Conservation (phyloP, 768 basidiomycete species). For the Coprinellus micaceus region DNA sequence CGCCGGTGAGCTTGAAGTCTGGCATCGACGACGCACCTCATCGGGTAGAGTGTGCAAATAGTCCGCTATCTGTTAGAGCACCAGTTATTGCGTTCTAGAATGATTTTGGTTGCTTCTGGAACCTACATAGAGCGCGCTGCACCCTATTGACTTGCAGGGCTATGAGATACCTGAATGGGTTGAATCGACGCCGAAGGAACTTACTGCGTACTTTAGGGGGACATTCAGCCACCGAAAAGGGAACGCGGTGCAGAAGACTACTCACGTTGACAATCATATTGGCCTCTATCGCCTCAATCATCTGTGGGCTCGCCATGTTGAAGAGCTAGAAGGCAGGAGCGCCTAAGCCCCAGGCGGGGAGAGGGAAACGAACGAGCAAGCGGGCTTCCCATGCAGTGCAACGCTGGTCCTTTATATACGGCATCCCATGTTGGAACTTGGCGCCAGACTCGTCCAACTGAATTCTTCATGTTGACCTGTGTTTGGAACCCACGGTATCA, state of each 20-base stretch:
- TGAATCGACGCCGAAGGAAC: not conserved
- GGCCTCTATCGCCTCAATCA: not conserved
- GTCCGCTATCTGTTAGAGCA: not conserved
- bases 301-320: not conserved
- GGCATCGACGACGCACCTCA: not conserved
- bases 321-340: not conserved
- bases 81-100: not conserved
- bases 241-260: not conserved
- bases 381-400: too few relatives aligned
- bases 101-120: not conserved
- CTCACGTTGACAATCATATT: not conserved
- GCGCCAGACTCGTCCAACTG: too few relatives aligned
- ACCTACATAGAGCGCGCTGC: not conserved
- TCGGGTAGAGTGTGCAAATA: not conserved
- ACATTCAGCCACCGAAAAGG: not conserved
- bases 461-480: too few relatives aligned
- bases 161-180: not conserved
- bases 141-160: not conserved
- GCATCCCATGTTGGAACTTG: too few relatives aligned
- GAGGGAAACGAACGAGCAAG: too few relatives aligned
- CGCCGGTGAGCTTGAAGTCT: not conserved
- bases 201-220: not conserved
- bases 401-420: too few relatives aligned
- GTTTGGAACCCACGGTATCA: too few relatives aligned
- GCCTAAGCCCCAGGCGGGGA: too few relatives aligned